Percentiles rank a stretch among this genome's conserved stretches.
Evolutionary conservation across 2,329 filamentous ascomycete genomes (phyloP).

Genomic region (Fusarium sp.): DNA sequence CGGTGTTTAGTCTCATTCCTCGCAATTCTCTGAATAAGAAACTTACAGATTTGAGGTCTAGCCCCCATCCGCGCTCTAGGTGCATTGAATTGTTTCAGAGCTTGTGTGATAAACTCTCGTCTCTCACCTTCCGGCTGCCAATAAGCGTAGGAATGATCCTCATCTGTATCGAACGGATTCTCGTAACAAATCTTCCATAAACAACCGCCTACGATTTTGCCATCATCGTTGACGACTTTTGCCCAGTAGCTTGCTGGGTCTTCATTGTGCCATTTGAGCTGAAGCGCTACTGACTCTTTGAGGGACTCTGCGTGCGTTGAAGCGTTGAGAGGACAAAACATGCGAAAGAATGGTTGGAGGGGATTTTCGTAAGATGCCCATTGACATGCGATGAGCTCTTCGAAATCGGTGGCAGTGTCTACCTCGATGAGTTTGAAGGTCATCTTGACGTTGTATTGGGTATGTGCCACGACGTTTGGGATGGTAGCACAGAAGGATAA

Average conservation of each 20-base stretch:
- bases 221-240: constrained; percentile 28
- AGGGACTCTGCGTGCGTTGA: constrained; percentile 17
- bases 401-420: constrained; percentile 24
- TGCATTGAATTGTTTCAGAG: constrained; percentile 27
- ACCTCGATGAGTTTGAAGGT: constrained; percentile 29
- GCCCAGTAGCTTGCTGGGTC: constrained; percentile 29
- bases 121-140: constrained; percentile 36
- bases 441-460: constrained; percentile 4
- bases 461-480: neutral
- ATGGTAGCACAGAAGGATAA: neutral
- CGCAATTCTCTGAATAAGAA: neutral
- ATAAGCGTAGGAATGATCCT: constrained; percentile 18
- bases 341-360: constrained; percentile 29
- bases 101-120: constrained; percentile 28
- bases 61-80: constrained; percentile 29
- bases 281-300: neutral
- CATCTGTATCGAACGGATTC: constrained; percentile 20
- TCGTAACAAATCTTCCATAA: constrained; percentile 30
- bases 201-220: constrained; percentile 34
- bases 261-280: constrained; percentile 24
- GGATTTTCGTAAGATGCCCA: constrained; percentile 31
- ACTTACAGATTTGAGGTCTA: constrained; percentile 37
- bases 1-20: neutral
- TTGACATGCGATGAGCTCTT: constrained; percentile 32
- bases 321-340: constrained; percentile 31